phyloP scores from a whole-genome alignment of 1,284 basidiomycete species.

The Ustilago nuda region DNA sequence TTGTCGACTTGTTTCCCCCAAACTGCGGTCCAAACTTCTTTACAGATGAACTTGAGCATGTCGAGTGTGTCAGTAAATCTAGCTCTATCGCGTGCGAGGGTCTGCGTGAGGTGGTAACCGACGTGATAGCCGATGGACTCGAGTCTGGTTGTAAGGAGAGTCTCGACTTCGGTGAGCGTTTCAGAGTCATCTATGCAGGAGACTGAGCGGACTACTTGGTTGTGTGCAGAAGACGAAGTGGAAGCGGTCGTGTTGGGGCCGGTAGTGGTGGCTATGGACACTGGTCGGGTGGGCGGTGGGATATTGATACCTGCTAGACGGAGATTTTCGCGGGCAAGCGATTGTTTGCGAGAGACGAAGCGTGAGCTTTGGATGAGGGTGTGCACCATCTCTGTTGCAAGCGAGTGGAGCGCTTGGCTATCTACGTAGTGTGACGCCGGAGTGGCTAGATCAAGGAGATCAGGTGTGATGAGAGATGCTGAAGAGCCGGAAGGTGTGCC shows the following conservation, averaged over 20 bases:
- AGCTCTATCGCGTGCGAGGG: constrained; percentile 79
- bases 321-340: constrained; percentile 71
- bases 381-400: constrained; percentile 79
- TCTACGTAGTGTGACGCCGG: constrained; percentile 74
- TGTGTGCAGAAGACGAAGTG: constrained; percentile 7
- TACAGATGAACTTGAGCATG: constrained; percentile 93
- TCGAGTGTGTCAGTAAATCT: constrained; percentile 86
- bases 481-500: constrained; percentile 18
- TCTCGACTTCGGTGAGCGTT: constrained; percentile 74
- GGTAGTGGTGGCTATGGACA: background rate
- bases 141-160: constrained; percentile 77
- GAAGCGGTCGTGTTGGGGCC: background rate
- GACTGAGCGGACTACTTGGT: constrained; percentile 39
- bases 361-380: constrained; percentile 48
- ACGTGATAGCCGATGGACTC: constrained; percentile 88
- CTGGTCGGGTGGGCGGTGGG: constrained; percentile 9
- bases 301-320: constrained; percentile 34
- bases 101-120: constrained; percentile 84
- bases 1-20: constrained; percentile 97
- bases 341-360: constrained; percentile 71
- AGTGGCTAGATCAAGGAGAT: constrained; percentile 68
- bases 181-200: constrained; percentile 41
- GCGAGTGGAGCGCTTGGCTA: constrained; percentile 82
- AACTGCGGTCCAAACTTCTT: constrained; percentile 87
- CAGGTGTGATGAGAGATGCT: constrained; percentile 38